Conservation (phyloP, 805 yeast genomes). For the Lipomyces yamadae region DNA sequence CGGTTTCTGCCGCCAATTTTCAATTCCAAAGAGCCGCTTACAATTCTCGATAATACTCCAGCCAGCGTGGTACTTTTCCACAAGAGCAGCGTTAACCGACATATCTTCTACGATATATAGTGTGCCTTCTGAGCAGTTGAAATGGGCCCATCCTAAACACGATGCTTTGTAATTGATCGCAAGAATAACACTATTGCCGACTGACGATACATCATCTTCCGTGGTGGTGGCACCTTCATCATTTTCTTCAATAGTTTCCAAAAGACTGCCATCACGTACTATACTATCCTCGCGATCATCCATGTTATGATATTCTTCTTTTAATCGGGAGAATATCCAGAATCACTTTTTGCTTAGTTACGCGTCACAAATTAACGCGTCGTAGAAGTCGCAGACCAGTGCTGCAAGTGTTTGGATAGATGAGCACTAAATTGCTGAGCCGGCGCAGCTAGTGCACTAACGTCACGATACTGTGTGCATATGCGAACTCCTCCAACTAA, state of each 20-base stretch:
- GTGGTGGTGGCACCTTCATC: neutral
- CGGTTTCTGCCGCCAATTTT: neutral
- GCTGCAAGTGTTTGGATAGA: neutral
- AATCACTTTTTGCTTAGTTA: neutral
- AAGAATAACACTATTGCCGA: constrained; percentile 14
- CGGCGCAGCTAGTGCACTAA: neutral
- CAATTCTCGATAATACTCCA: constrained; percentile 30
- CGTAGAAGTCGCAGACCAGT: neutral
- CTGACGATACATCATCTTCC: neutral
- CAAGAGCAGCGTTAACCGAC: constrained; percentile 25
- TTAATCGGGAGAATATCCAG: neutral
- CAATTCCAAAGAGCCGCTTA: neutral
- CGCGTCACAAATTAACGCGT: neutral
- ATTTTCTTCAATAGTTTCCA: neutral
- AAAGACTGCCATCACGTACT: neutral
- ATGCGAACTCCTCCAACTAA: too few species aligned
- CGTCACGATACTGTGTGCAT: neutral
- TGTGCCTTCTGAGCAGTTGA: constrained; percentile 16
- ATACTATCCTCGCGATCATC: neutral
- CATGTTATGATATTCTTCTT: neutral
- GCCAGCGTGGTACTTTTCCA: constrained; percentile 26
- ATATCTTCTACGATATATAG: constrained; percentile 28
- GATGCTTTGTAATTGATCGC: constrained; percentile 26
- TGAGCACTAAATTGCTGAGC: neutral
- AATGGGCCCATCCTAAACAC: constrained; percentile 27